Conservation (phyloP, 257 asterid genomes). For the Penstemon barbatus region DNA sequence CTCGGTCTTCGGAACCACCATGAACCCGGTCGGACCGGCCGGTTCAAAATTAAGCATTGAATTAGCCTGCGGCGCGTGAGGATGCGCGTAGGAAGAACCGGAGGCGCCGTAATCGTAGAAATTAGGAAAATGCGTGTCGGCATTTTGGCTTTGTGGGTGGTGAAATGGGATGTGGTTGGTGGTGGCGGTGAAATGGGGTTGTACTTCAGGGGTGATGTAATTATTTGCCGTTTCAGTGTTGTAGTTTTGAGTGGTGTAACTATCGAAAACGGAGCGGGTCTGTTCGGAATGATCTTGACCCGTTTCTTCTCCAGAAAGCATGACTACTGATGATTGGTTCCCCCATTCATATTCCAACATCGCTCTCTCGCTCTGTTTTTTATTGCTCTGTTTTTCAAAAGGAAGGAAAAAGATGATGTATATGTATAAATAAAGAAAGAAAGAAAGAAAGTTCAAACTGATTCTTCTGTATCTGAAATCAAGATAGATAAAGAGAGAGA, state of each 20-base stretch:
- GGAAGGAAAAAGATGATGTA: background rate
- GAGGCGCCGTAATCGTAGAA: constrained; percentile 49
- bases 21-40: constrained; percentile 46
- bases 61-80: constrained; percentile 33
- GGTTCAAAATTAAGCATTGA: constrained; percentile 67
- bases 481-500: constrained; percentile 30
- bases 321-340: constrained; percentile 61
- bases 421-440: constrained; percentile 1
- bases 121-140: constrained; percentile 34
- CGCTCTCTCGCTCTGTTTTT: background rate
- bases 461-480: constrained; percentile 37
- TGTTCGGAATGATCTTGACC: constrained; percentile 50
- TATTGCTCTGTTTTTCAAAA: background rate
- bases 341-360: constrained; percentile 98
- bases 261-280: constrained; percentile 52
- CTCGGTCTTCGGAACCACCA: constrained; percentile 76
- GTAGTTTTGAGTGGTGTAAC: constrained; percentile 43
- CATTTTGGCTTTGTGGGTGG: constrained; percentile 29
- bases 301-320: constrained; percentile 64
- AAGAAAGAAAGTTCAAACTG: constrained; percentile 28
- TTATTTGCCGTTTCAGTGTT: constrained; percentile 33
- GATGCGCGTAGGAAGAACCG: constrained; percentile 33
- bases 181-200: constrained; percentile 34
- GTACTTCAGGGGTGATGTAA: constrained; percentile 7
- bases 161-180: constrained; percentile 39